Base-by-base conservation (phyloP, 768 basidiomycete genomes). In the Tulasnella sp. region DNA sequence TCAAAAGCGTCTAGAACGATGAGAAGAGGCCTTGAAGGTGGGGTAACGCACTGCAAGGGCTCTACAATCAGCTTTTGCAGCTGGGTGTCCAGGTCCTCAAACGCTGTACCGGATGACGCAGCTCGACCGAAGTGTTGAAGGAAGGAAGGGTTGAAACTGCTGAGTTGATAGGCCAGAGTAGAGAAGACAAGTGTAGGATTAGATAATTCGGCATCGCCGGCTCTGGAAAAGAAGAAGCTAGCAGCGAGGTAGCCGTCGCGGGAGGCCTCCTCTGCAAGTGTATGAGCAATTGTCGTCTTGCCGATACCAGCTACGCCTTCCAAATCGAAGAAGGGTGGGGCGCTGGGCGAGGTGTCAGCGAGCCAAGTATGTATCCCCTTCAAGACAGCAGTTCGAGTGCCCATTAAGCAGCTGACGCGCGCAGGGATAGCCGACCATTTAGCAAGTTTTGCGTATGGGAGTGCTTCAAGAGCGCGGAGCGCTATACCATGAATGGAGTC, bases 1-100 rank as follows among this genome's bases (percentile, higher is more conserved):
- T 75, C 73, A 26, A 75, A 62, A 2, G 68, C 73, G 61, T 75
- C 74, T 19, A 75, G 62, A 47, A 73, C 65, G 50, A 74, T 60
- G n/a, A 74, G 45, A 23, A 70, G 32, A 4, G 61, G 65, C 17
- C 59, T 30, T 21, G 58, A 23, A n/a, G 51, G 3, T 4, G 27
- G 5, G 8, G 48, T 21, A 9, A n/a, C 19, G 0, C 11, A 26
- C 13, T 34, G 7, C 10, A 65, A 51, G 4, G 66, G 65, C 23
- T 42, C 29, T 2, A 54, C 23, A n/a, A 70, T 13, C 7, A 71
- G 59, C 17, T 58, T 32, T 8, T 58, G 24, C 38, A 69, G 60
- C 27, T 66, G 58, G 3, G 17, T 60, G 30, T 19, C 68, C 70
- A 66, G 30, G 11, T 61, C 50, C n/a, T 32, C 24, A 29, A 32